A percentile compares a stretch with the other conserved stretches of the same genome.
Conservation (phyloP, 176 grass and related monocot genomes). For the Juncus inflexus region DNA sequence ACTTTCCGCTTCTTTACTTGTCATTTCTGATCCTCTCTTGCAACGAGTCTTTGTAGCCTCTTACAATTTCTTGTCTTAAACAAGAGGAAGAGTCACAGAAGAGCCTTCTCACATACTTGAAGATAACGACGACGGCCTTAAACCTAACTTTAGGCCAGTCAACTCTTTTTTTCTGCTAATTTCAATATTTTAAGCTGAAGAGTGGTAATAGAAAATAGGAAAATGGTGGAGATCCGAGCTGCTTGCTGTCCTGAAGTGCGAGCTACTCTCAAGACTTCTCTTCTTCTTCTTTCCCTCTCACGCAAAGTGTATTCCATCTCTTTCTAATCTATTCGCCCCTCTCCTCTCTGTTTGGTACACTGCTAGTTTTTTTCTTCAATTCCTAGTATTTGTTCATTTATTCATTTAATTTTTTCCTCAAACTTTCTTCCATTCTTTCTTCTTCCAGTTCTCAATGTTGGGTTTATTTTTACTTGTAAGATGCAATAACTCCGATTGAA, state of each 20-base stretch:
- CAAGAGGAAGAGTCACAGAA: background rate
- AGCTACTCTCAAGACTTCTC: slow-evolving; percentile 10
- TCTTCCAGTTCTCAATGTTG: slow-evolving; percentile 2
- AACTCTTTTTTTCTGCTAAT: background rate
- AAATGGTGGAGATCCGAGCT: slow-evolving; percentile 25
- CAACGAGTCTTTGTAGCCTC: background rate
- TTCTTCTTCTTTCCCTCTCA: slow-evolving; percentile 20
- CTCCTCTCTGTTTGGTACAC: background rate
- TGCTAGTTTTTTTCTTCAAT: slow-evolving; percentile 12
- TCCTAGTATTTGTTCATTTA: background rate
- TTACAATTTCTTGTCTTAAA: background rate
- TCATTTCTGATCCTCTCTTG: background rate
- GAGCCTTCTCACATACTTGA: background rate
- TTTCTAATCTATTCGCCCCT: background rate
- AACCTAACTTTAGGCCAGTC: slow-evolving; percentile 28
- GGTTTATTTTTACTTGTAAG: background rate
- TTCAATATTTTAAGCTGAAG: slow-evolving; percentile 13
- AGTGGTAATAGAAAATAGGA: background rate
- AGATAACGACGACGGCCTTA: background rate
- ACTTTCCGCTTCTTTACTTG: too few species aligned
- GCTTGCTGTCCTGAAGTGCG: slow-evolving; percentile 15
- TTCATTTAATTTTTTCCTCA: background rate
- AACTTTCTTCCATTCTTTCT: slow-evolving; percentile 9
- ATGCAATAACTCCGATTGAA: too few species aligned
- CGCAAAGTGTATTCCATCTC: slow-evolving; percentile 18